Conservation (phyloP, 306 rosid genomes). For the Glycine latifolia region DNA sequence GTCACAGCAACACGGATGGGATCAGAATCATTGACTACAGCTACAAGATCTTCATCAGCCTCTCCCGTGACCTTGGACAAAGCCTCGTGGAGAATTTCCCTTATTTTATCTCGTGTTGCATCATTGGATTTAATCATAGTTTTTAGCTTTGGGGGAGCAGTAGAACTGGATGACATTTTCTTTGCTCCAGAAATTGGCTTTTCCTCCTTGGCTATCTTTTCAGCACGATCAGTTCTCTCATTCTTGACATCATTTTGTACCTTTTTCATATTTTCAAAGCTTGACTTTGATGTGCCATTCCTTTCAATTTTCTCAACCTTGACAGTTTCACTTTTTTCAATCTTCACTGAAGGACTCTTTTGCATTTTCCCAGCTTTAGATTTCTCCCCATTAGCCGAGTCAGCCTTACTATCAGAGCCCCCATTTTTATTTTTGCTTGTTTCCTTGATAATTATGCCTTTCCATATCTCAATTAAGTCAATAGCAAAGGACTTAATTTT, state of each 20-base stretch:
- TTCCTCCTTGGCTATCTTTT: conserved; percentile 16
- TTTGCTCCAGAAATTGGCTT: conserved; percentile 53
- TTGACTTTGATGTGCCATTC: conserved; percentile 56
- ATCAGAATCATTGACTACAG: conserved; percentile 69
- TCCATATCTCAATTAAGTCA: conserved; percentile 87
- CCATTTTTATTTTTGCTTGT: conserved; percentile 74
- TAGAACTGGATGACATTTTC: conserved; percentile 56
- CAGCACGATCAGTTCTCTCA: conserved; percentile 55
- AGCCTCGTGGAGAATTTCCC: conserved; percentile 82
- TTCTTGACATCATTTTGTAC: conserved; percentile 55
- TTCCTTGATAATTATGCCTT: conserved; percentile 77
- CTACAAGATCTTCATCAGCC: conserved; percentile 67
- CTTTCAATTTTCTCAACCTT: conserved; percentile 66
- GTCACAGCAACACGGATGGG: conserved; percentile 90
- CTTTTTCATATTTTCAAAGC: conserved; percentile 56
- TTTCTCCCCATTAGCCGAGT: conserved; percentile 59
- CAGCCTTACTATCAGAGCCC: conserved; percentile 58
- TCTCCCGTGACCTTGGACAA: conserved; percentile 74
- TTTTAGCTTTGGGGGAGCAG: conserved; percentile 72
- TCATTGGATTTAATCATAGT: conserved; percentile 82
- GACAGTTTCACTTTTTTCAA: conserved; percentile 67
- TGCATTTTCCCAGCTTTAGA: conserved; percentile 75
- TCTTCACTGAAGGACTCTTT: conserved; percentile 64
- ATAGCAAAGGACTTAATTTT: conserved; percentile 73
- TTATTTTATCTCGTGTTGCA: conserved; percentile 69